Evolutionary conservation across 805 yeast genomes (phyloP), one percentile per base, ranked within the genome.

Genomic region (Metschnikowia lunata): DNA sequence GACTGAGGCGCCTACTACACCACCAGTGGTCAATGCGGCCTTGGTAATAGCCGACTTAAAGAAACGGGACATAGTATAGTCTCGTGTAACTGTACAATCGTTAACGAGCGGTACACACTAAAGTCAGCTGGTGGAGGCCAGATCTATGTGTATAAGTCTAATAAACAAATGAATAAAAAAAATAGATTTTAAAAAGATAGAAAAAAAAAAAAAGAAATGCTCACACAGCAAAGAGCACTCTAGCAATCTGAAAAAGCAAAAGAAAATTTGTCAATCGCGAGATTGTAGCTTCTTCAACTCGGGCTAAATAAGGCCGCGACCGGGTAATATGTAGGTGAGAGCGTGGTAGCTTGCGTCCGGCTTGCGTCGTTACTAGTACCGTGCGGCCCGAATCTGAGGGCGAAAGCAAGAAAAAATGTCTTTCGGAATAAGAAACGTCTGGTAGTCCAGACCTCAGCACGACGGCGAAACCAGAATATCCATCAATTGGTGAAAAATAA

Each of bases 1-100:
- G 13, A 71, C 59, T 13, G 66, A 51, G 35, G 63, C 68, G 38
- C 73, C 75, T 38, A 60, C 62, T 10, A 54, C 58, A 36, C 66
- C 67, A 34, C 64, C 60, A 14, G 66, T 50, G 26, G 58, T 71
- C 34, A 59, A 39, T 15, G 62, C 54, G n/a, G 63, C 51, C 49
- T 67, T 67, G 27, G 63, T 66, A 31, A 64, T 42, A 14, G 55
- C 60, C 12, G 55, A 50, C 42, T 45, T 50, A n/a, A 54, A 43
- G 40, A 56, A 48, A 26, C 55, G 47, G 32, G 57, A 53, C 57
- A 53, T 53, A 26, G 28, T 35, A 36, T 34, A 29, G 23, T 18
- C 23, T 18, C 23, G 23, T 18, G 23, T 18, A 18, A 18, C 5
- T 18, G 23, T 18, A 18, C 23, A 18, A 5, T 18, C 23, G 23